Conservation (phyloP, 345 rosid genomes). For the Heritiera littoralis region DNA sequence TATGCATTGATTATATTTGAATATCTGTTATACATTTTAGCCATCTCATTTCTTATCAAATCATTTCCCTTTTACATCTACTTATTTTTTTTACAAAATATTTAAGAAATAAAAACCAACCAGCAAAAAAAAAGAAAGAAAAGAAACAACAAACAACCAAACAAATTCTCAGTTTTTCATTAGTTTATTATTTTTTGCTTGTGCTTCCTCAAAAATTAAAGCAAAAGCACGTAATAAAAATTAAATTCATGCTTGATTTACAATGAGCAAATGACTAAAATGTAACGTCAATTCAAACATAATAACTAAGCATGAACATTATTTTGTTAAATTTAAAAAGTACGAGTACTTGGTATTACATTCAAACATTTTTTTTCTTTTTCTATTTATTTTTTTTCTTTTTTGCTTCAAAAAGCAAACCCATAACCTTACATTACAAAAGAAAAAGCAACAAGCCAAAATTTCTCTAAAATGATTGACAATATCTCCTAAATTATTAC, state of each 20-base stretch:
- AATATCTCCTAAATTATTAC: not conserved
- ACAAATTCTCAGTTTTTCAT: not conserved
- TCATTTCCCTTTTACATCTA: not conserved
- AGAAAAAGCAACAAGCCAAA: not conserved
- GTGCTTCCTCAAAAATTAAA: not conserved
- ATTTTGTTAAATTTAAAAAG: slow-evolving; percentile 8
- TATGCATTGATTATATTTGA: not conserved
- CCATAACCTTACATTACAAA: not conserved
- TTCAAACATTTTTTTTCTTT: too few species aligned
- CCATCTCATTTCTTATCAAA: not conserved
- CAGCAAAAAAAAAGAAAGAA: not conserved
- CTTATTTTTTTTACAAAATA: not conserved
- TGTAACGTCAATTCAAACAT: slow-evolving; percentile 4
- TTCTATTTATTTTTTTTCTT: not conserved
- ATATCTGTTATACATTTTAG: not conserved
- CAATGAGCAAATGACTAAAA: not conserved
- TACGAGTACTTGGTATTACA: not conserved
- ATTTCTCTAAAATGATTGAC: not conserved
- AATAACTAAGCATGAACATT: not conserved
- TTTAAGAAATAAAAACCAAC: not conserved
- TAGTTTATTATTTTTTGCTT: not conserved
- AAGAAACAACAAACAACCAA: not conserved
- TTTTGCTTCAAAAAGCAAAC: not conserved
- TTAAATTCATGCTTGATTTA: not conserved
- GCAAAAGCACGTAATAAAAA: not conserved